Conservation (phyloP, 805 yeast genomes). For the Metschnikowia vanudenii region DNA sequence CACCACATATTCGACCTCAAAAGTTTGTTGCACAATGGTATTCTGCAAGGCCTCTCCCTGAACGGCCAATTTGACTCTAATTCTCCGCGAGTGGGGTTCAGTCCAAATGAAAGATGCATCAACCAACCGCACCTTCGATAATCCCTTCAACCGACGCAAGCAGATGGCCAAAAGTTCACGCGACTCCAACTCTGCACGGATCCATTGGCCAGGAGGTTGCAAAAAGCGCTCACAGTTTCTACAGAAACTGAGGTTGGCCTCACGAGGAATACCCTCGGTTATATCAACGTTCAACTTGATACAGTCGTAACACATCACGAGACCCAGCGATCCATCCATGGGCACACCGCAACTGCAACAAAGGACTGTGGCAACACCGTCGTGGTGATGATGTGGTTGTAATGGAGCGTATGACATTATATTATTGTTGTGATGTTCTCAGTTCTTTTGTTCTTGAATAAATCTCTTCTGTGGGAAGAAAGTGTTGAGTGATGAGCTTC, state of each 20-base stretch:
- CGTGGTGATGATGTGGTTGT: conserved; percentile 14
- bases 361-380: conserved; percentile 72
- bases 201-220: conserved; percentile 95
- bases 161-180: conserved; percentile 90
- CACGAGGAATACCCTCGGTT: conserved; percentile 89
- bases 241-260: conserved; percentile 89
- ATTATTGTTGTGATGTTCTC: neutral
- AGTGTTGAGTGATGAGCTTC: neutral
- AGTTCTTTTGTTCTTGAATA: neutral
- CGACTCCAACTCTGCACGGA: conserved; percentile 84
- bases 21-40: conserved; percentile 88
- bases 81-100: conserved; percentile 96
- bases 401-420: conserved; percentile 22
- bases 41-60: conserved; percentile 95
- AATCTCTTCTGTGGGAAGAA: neutral
- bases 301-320: conserved; percentile 97
- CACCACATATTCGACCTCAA: conserved; percentile 92
- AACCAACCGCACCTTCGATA: conserved; percentile 77
- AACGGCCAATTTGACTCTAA: conserved; percentile 85
- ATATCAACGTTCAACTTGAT: conserved; percentile 90
- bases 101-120: conserved; percentile 99
- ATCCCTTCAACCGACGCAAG: conserved; percentile 82
- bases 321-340: conserved; percentile 90
- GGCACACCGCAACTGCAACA: conserved; percentile 99
- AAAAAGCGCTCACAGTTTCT: conserved; percentile 95